phyloP scores from a whole-genome alignment of 495 filamentous ascomycete genomes.

The Tetracladium setigerum region DNA sequence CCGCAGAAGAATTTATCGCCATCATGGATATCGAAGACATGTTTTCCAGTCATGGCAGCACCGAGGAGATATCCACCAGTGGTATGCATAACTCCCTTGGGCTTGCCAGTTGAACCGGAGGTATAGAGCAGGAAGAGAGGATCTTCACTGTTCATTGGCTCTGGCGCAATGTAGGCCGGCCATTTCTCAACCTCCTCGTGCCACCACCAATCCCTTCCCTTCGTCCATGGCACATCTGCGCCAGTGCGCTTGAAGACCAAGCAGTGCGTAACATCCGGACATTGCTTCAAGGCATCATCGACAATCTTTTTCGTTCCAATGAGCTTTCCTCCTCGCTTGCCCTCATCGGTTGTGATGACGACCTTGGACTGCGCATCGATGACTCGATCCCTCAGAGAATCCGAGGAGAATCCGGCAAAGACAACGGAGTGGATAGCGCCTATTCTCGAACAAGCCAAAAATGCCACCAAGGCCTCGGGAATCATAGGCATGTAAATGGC shows the following conservation, averaged over 20 bases:
- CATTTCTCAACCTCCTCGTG: slow-evolving; percentile 96
- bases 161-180: slow-evolving; percentile 81
- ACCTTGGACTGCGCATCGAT: slow-evolving; percentile 83
- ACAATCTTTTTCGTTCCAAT: slow-evolving; percentile 99
- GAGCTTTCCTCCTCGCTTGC: slow-evolving; percentile 93
- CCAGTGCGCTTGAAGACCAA: slow-evolving; percentile 95
- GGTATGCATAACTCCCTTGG: slow-evolving; percentile 98
- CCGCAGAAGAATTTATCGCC: slow-evolving; percentile 93
- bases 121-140: slow-evolving; percentile 97
- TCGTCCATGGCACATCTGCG: slow-evolving; percentile 83
- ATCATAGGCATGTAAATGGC: slow-evolving; percentile 99
- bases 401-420: slow-evolving; percentile 96
- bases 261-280: slow-evolving; percentile 77
- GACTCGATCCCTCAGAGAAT: slow-evolving; percentile 93
- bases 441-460: slow-evolving; percentile 87
- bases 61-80: slow-evolving; percentile 92
- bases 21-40: slow-evolving; percentile 97
- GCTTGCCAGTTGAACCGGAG: slow-evolving; percentile 94
- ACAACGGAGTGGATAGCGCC: slow-evolving; percentile 97
- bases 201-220: slow-evolving; percentile 93
- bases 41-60: slow-evolving; percentile 90
- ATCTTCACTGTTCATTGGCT: slow-evolving; percentile 85
- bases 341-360: slow-evolving; percentile 95
- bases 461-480: slow-evolving; percentile 84
- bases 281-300: slow-evolving; percentile 95